Percentiles rank a stretch among this genome's conserved stretches.
phyloP scores from a whole-genome alignment of 139 green algal genomes.

The Pleodorina starrii region DNA sequence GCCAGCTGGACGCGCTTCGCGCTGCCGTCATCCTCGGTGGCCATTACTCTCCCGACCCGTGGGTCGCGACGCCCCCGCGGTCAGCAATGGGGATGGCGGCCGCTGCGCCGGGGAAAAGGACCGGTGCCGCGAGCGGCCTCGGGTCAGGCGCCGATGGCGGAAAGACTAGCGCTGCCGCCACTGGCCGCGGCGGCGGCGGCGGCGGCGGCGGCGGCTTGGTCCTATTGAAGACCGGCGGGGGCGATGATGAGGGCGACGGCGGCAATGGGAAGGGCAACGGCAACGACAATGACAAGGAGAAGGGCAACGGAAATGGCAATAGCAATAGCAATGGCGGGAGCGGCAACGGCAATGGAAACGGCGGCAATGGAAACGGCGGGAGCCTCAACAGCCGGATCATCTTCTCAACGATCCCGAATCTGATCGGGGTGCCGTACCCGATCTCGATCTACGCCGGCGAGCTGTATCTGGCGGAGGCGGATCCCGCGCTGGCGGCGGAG shows the following conservation, averaged over 20 bases:
- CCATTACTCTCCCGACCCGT: not conserved
- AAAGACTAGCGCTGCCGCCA: not conserved
- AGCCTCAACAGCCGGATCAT: slow-evolving; percentile 26
- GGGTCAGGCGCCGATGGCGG: not conserved
- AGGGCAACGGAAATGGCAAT: not conserved
- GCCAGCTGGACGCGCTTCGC: slow-evolving; percentile 24
- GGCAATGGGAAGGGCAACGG: not conserved
- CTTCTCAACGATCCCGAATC: not conserved
- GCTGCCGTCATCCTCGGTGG: not conserved
- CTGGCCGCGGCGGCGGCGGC: not conserved
- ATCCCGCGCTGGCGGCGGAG: slow-evolving; percentile 19
- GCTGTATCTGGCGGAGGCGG: slow-evolving; percentile 36
- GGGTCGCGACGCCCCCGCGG: not conserved
- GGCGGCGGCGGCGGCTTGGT: not conserved
- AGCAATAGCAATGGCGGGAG: not conserved
- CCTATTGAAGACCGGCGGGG: not conserved
- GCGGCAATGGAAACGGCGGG: not conserved
- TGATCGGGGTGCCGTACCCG: slow-evolving; percentile 11
- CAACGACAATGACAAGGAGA: not conserved
- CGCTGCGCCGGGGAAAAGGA: too few species aligned
- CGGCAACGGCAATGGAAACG: not conserved
- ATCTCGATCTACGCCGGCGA: slow-evolving; percentile 15
- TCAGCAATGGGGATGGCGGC: not conserved
- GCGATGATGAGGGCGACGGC: not conserved
- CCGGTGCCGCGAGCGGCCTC: too few species aligned